Percentiles rank a stretch among this genome's conserved stretches.
Evolutionary conservation across 306 rosid genomes (phyloP).

Genomic region (Neltuma alba): DNA sequence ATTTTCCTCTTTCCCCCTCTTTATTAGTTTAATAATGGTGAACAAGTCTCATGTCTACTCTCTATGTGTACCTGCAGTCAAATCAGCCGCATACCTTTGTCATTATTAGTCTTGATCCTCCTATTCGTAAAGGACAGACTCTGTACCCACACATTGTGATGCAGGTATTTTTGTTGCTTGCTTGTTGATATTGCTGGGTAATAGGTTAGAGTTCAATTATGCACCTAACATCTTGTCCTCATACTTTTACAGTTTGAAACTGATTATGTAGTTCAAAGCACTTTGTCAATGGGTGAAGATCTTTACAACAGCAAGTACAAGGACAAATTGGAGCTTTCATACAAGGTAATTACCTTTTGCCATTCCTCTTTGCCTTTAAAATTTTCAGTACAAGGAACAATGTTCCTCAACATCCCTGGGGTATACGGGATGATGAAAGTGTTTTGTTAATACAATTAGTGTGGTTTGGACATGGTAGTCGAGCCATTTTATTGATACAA

Average conservation of each 20-base stretch:
- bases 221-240: conserved; percentile 17
- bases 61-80: conserved; percentile 63
- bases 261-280: conserved; percentile 72
- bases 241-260: conserved; percentile 80
- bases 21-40: conserved; percentile 20
- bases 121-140: conserved; percentile 98
- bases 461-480: not conserved
- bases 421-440: conserved; percentile 25
- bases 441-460: not conserved
- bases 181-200: conserved; percentile 29
- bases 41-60: conserved; percentile 28
- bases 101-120: conserved; percentile 92
- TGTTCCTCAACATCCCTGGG: conserved; percentile 8
- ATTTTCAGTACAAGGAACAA: not conserved
- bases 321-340: conserved; percentile 90
- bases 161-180: conserved; percentile 63
- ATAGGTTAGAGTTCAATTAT: conserved; percentile 23
- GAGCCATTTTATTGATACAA: not conserved
- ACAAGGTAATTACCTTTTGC: conserved; percentile 58
- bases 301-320: conserved; percentile 78
- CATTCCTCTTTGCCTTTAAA: not conserved
- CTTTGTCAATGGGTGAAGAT: conserved; percentile 73
- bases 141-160: conserved; percentile 96
- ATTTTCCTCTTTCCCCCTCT: not conserved
- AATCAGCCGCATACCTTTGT: conserved; percentile 98